Percentiles rank a stretch among this genome's conserved stretches.
phyloP scores from a whole-genome alignment of 2,329 filamentous ascomycete species.

The Alternaria arborescens region DNA sequence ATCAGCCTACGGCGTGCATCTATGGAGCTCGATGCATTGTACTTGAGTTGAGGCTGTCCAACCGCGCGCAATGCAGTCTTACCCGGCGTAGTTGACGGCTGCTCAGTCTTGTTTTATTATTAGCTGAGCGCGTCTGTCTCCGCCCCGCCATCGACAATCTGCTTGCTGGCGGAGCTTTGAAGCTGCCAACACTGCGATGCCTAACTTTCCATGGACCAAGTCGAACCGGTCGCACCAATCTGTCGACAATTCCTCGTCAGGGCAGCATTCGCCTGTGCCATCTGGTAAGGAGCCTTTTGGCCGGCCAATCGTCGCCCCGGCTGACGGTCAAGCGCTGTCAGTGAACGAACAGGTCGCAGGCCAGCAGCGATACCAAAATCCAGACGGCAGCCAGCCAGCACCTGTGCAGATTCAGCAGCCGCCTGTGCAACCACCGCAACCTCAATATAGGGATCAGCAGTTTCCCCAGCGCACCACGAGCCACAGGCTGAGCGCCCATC shows the following conservation, averaged over 20 bases:
- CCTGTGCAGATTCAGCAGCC: constrained; percentile 29
- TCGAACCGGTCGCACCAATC: constrained; percentile 51
- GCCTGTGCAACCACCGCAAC: constrained; percentile 25
- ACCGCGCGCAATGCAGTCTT: constrained; percentile 30
- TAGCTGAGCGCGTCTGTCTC: constrained; percentile 39
- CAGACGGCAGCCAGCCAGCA: constrained; percentile 34
- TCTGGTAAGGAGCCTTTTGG: constrained; percentile 43
- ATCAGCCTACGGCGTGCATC: constrained; percentile 21
- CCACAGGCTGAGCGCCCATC: constrained; percentile 43
- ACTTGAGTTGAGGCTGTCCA: constrained; percentile 30
- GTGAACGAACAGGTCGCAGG: constrained; percentile 44
- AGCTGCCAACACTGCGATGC: constrained; percentile 46
- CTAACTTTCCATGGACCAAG: constrained; percentile 50
- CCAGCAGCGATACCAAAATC: constrained; percentile 33
- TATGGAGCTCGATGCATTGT: constrained; percentile 27
- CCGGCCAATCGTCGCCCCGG: constrained; percentile 39
- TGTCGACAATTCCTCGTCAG: constrained; percentile 44
- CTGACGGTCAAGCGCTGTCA: constrained; percentile 46
- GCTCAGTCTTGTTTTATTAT: constrained; percentile 44
- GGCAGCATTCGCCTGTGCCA: constrained; percentile 46
- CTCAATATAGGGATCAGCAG: constrained; percentile 34
- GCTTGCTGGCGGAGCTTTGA: constrained; percentile 29
- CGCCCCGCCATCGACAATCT: constrained; percentile 33
- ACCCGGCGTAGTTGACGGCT: constrained; percentile 29
- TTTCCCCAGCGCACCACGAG: constrained; percentile 43